These are phyloP conservation scores for Iodosphaeria phyllophila DNA, from an alignment of 2,329 filamentous ascomycete species.

Conservation along the genomic window DNA sequence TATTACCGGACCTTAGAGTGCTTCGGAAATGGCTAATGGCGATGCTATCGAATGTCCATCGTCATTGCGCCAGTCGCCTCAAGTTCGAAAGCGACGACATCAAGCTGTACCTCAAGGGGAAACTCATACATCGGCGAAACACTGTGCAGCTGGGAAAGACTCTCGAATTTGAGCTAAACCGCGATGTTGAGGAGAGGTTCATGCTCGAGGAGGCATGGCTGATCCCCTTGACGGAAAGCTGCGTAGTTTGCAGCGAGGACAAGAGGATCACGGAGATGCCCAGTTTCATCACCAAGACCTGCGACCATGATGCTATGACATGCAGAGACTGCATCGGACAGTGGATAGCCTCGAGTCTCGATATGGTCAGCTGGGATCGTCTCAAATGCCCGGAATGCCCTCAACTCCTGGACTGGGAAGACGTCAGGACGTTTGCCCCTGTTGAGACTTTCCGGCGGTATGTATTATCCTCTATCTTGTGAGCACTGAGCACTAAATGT, in stretches of 20 bases:
- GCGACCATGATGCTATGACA: slow-evolving; percentile 10
- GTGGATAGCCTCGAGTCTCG: slow-evolving; percentile 16
- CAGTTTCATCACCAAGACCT: slow-evolving; percentile 10
- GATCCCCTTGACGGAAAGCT: slow-evolving; percentile 11
- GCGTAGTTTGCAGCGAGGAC: slow-evolving; percentile 15
- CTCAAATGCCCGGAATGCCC: slow-evolving; percentile 17
- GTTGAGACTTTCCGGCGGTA: slow-evolving; percentile 10
- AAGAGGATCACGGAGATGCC: slow-evolving; percentile 16
- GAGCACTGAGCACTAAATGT: neutral
- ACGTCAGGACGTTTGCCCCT: slow-evolving; percentile 12
- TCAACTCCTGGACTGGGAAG: slow-evolving; percentile 10
- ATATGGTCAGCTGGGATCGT: slow-evolving; percentile 12
- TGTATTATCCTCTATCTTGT: neutral
- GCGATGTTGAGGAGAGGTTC: slow-evolving; percentile 10
- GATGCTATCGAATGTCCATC: slow-evolving; percentile 4
- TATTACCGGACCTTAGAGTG: slow-evolving; percentile 1
- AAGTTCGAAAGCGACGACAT: slow-evolving; percentile 7
- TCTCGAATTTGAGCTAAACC: slow-evolving; percentile 13
- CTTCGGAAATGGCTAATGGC: slow-evolving; percentile 7
- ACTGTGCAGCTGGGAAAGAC: slow-evolving; percentile 9
- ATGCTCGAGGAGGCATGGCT: slow-evolving; percentile 15
- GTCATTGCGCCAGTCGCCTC: slow-evolving; percentile 3
- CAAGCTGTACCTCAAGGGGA: slow-evolving; percentile 4
- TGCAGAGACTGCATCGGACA: slow-evolving; percentile 16
- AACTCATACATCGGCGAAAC: slow-evolving; percentile 3